These are phyloP conservation scores for Colletotrichum spaethianum DNA, from an alignment of 2,329 filamentous ascomycete species.

Conservation along the genomic window DNA sequence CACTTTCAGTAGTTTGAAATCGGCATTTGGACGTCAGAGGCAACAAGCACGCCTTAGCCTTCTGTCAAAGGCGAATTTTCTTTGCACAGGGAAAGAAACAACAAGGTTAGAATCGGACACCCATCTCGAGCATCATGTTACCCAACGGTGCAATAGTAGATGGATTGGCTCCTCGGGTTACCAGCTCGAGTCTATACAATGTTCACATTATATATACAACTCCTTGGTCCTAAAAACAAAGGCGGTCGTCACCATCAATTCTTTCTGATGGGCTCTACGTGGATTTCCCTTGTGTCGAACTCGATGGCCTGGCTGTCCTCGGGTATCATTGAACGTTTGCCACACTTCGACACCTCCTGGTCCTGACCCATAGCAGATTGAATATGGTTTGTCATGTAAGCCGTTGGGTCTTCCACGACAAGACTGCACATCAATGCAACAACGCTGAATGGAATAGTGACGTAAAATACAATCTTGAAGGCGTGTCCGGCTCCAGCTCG, in stretches of 20 bases:
- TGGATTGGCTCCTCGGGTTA: neutral
- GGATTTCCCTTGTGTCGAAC: slow-evolving; percentile 20
- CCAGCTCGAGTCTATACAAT: neutral
- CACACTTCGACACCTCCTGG: neutral
- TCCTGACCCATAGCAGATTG: slow-evolving; percentile 38
- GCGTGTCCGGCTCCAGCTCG: slow-evolving; percentile 34
- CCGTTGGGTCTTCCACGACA: slow-evolving; percentile 33
- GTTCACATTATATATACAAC: neutral
- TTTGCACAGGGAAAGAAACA: neutral
- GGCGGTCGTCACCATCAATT: no score
- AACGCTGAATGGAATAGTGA: slow-evolving; percentile 38
- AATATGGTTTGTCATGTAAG: slow-evolving; percentile 43
- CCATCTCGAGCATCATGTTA: accelerated
- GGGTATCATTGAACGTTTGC: neutral
- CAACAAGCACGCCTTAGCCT: neutral
- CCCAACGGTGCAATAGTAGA: neutral
- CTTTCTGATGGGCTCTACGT: slow-evolving; percentile 13
- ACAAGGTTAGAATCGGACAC: no score
- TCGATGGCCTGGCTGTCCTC: slow-evolving; percentile 22
- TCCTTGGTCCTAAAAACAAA: no score
- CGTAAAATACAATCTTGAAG: slow-evolving; percentile 37
- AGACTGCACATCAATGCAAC: slow-evolving; percentile 27
- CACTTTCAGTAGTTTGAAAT: neutral
- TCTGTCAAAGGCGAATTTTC: neutral
- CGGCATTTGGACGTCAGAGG: neutral